phyloP scores from a whole-genome alignment of 2,329 filamentous ascomycete genomes.

The Scopulariopsis brevicaulis region DNA sequence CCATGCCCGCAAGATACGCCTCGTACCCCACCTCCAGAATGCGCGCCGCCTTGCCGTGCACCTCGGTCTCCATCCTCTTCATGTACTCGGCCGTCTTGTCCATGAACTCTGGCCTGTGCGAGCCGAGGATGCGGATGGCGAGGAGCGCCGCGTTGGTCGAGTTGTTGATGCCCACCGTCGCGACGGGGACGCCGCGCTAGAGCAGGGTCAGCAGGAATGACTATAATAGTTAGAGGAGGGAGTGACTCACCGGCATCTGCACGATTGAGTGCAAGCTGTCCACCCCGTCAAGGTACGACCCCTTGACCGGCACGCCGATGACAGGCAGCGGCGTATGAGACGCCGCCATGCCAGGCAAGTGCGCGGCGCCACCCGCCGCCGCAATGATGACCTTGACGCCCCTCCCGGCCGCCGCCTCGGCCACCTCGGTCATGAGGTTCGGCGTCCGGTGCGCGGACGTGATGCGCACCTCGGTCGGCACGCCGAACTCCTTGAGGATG shows the following conservation, averaged over 20 bases:
- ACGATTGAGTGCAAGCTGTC: constrained; percentile 65
- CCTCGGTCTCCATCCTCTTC: constrained; percentile 49
- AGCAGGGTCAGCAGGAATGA: neutral
- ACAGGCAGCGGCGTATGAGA: constrained; percentile 62
- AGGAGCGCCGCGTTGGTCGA: constrained; percentile 65
- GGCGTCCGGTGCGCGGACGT: constrained; percentile 74
- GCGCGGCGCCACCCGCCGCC: constrained; percentile 63
- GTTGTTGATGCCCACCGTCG: constrained; percentile 72
- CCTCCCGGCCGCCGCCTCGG: constrained; percentile 47
- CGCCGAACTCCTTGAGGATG: constrained; percentile 56
- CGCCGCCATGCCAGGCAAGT: constrained; percentile 65
- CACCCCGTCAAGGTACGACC: constrained; percentile 58
- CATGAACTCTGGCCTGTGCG: constrained; percentile 41
- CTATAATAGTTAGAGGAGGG: constrained; percentile 16
- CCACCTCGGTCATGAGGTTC: constrained; percentile 56
- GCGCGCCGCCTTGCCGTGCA: constrained; percentile 48
- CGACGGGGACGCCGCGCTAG: constrained; percentile 53
- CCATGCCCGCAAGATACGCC: constrained; percentile 33
- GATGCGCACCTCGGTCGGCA: constrained; percentile 63
- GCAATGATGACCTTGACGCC: constrained; percentile 68
- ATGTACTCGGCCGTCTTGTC: constrained; percentile 50
- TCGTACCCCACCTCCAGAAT: constrained; percentile 45
- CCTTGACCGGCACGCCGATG: constrained; percentile 68
- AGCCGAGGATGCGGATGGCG: constrained; percentile 57
- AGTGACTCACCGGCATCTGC: constrained; percentile 55